Conservation (phyloP, 2,329 filamentous ascomycete genomes). For the Fusarium azukiicola region DNA sequence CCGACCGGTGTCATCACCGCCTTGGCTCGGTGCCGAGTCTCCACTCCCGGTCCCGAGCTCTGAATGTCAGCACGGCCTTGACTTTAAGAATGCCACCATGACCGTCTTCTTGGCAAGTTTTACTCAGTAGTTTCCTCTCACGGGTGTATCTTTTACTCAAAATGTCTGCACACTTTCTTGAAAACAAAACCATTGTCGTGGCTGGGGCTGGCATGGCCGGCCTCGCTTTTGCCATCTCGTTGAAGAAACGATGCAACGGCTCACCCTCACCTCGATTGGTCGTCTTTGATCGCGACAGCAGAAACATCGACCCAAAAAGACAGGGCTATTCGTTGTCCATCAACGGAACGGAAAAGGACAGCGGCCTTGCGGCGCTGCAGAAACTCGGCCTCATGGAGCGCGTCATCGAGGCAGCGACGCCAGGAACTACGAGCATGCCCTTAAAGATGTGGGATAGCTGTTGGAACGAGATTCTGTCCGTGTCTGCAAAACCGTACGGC, state of each 20-base stretch:
- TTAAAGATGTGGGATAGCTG: slow-evolving; percentile 10
- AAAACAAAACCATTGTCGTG: slow-evolving; percentile 3
- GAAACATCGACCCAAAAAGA: neutral
- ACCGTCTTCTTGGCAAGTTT: neutral
- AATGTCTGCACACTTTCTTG: neutral
- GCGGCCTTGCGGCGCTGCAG: neutral
- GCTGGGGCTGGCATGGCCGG: slow-evolving; percentile 13
- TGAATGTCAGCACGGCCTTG: neutral
- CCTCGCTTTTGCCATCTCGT: slow-evolving; percentile 3
- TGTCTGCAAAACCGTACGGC: neutral
- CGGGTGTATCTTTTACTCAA: neutral
- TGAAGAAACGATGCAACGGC: neutral
- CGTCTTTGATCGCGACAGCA: neutral
- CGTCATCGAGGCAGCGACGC: neutral
- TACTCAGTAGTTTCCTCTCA: neutral
- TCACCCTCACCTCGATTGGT: neutral
- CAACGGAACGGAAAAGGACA: slow-evolving; percentile 5
- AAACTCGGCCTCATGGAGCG: neutral
- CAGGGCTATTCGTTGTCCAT: slow-evolving; percentile 5
- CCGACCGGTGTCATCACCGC: neutral
- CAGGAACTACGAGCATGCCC: slow-evolving; percentile 9
- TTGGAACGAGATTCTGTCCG: neutral
- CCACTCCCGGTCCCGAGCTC: neutral
- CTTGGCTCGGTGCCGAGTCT: slow-evolving; percentile 17
- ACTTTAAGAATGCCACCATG: neutral